Percentiles rank a stretch among this genome's conserved stretches.
phyloP scores from a whole-genome alignment of 2,329 filamentous ascomycete species.

The Pseudohalonectria lignicola region DNA sequence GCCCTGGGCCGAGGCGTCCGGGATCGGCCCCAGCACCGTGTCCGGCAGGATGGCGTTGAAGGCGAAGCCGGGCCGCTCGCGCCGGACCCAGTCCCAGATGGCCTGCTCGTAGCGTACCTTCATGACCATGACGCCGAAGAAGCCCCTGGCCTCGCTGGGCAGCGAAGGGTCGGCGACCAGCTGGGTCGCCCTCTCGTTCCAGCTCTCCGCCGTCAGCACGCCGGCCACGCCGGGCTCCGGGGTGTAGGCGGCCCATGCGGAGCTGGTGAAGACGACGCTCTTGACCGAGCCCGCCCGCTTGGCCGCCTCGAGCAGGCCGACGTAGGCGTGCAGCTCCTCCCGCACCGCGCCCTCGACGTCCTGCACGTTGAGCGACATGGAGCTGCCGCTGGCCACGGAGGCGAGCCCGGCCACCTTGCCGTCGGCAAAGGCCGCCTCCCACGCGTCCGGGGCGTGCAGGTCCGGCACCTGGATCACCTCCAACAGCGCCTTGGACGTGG shows the following conservation, averaged over 20 bases:
- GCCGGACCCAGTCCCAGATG: constrained; percentile 20
- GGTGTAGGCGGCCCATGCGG: constrained; percentile 19
- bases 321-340: constrained; percentile 9
- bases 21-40: constrained; percentile 17
- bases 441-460: constrained; percentile 12
- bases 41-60: constrained; percentile 21
- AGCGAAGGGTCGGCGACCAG: constrained; percentile 8
- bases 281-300: constrained; percentile 13
- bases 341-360: constrained; percentile 13
- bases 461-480: constrained; percentile 17
- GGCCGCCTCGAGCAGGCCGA: constrained; percentile 13
- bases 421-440: constrained; percentile 8
- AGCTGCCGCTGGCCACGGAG: constrained; percentile 13
- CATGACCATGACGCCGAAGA: constrained; percentile 19
- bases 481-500: constrained; percentile 8
- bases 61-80: constrained; percentile 14
- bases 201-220: constrained; percentile 14
- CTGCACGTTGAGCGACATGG: constrained; percentile 1
- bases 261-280: constrained; percentile 18
- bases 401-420: constrained; percentile 13
- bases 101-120: constrained; percentile 18
- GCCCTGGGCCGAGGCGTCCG: constrained; percentile 17
- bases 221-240: constrained; percentile 12
- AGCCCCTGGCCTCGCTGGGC: constrained; percentile 9
- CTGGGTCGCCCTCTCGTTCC: constrained; percentile 18